phyloP scores from a whole-genome alignment of 768 basidiomycete species.

The Solioccasus polychromus region DNA sequence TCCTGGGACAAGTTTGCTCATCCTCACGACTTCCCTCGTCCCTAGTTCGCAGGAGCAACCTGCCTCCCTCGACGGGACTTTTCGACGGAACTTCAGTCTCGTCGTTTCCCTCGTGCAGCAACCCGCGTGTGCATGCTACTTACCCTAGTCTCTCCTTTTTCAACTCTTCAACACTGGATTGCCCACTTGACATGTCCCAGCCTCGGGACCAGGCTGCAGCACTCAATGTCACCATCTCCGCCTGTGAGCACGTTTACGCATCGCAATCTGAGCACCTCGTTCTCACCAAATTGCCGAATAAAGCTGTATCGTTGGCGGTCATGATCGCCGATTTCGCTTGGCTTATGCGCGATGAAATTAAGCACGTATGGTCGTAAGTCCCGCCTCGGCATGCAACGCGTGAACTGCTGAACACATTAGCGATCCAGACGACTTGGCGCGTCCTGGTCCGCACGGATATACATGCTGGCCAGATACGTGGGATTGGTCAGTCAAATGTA shows the following conservation, averaged over 20 bases:
- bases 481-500: conserved; percentile 21
- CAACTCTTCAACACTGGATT: background rate
- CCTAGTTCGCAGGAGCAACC: background rate
- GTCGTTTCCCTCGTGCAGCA: too few relatives aligned
- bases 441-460: conserved; percentile 10
- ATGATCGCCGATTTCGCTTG: conserved; percentile 19
- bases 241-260: conserved; percentile 6
- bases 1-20: background rate
- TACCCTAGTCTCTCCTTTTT: too few relatives aligned
- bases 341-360: conserved; percentile 14
- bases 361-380: conserved; percentile 24
- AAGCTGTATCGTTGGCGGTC: conserved; percentile 5
- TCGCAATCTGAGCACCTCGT: background rate
- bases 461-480: conserved; percentile 11
- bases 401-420: background rate
- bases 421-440: conserved; percentile 5
- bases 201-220: conserved; percentile 1
- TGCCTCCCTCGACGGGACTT: background rate
- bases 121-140: too few relatives aligned
- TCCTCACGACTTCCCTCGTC: too few relatives aligned
- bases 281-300: background rate
- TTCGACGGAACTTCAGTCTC: background rate
- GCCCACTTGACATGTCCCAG: background rate
- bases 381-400: background rate
- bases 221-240: conserved; percentile 8